Evolutionary conservation across 2,329 filamentous ascomycete species (phyloP).

Genomic region (Tympanopsis confertula): DNA sequence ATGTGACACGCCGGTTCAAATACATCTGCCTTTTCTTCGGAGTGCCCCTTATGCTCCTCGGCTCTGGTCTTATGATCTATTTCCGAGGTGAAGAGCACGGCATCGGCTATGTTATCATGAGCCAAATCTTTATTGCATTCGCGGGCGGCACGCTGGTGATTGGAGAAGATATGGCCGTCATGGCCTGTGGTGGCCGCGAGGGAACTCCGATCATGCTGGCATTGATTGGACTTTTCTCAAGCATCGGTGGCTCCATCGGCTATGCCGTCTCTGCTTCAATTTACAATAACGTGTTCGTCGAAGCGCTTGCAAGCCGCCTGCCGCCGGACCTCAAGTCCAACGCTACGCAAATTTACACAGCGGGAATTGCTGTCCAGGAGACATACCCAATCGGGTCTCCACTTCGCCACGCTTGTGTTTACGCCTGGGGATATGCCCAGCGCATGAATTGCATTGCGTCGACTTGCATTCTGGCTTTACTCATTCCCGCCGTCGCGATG

Average conservation of each 20-base stretch:
- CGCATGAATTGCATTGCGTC: slow-evolving; percentile 19
- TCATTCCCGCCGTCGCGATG: slow-evolving; percentile 17
- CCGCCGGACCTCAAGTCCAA: slow-evolving; percentile 10
- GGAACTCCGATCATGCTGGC: slow-evolving; percentile 36
- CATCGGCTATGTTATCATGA: slow-evolving; percentile 37
- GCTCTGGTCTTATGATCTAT: slow-evolving; percentile 28
- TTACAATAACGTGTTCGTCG: slow-evolving; percentile 14
- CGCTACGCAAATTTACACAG: slow-evolving; percentile 11
- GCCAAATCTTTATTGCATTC: slow-evolving; percentile 42
- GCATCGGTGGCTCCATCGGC: slow-evolving; percentile 20
- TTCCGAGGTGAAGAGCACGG: slow-evolving; percentile 22
- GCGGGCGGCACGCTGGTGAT: slow-evolving; percentile 26
- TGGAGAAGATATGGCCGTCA: slow-evolving; percentile 39
- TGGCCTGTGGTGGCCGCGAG: slow-evolving; percentile 41
- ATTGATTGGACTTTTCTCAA: slow-evolving; percentile 18
- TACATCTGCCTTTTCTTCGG: slow-evolving; percentile 24
- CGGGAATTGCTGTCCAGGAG: slow-evolving; percentile 14
- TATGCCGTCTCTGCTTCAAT: slow-evolving; percentile 15
- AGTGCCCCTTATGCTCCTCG: slow-evolving; percentile 26
- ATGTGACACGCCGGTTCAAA: slow-evolving; percentile 33
- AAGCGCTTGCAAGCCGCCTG: slow-evolving; percentile 5
- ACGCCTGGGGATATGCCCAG: slow-evolving; percentile 23
- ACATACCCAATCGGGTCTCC: slow-evolving; percentile 14
- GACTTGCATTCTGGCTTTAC: slow-evolving; percentile 16
- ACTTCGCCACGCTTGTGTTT: slow-evolving; percentile 18